phyloP scores from a whole-genome alignment of 495 filamentous ascomycete genomes.

The Penicillium canariense region DNA sequence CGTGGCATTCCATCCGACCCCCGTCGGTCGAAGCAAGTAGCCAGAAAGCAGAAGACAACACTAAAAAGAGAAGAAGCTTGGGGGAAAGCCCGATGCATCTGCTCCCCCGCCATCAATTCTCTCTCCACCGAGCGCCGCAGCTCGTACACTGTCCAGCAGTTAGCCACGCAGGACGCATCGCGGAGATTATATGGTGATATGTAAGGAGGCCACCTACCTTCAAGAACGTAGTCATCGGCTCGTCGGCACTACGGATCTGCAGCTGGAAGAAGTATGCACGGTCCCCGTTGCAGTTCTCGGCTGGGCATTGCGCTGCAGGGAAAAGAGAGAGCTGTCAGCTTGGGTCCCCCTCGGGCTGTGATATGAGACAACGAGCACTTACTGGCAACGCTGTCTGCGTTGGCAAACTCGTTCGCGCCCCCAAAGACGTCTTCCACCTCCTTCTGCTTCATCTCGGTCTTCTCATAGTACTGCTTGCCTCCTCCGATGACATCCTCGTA shows the following conservation, averaged over 20 bases:
- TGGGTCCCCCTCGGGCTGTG: not conserved
- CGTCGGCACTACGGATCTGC: constrained; percentile 96
- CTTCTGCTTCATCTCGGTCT: constrained; percentile 68
- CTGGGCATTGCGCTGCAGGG: constrained; percentile 67
- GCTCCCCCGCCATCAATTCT: constrained; percentile 31
- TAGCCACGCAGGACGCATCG: constrained; percentile 16
- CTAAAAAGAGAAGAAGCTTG: not conserved
- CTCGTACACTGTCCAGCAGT: constrained; percentile 44
- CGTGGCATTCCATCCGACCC: not conserved
- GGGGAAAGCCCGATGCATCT: not conserved
- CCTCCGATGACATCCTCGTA: constrained; percentile 69
- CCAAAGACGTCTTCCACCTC: constrained; percentile 92
- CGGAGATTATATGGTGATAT: not conserved
- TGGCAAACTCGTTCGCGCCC: constrained; percentile 81
- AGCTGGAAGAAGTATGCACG: constrained; percentile 93
- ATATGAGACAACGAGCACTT: constrained; percentile 23
- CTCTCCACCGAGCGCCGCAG: constrained; percentile 46
- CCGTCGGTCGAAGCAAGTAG: not conserved
- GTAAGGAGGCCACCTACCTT: constrained; percentile 57
- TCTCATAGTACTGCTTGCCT: constrained; percentile 69
- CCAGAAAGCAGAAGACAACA: not conserved
- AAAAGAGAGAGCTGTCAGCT: constrained; percentile 16
- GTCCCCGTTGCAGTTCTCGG: constrained; percentile 67
- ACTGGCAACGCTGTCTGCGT: constrained; percentile 76
- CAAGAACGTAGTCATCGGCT: constrained; percentile 96